Evolutionary conservation across 1,284 basidiomycete genomes (phyloP).

Genomic region (Puccinia horiana): DNA sequence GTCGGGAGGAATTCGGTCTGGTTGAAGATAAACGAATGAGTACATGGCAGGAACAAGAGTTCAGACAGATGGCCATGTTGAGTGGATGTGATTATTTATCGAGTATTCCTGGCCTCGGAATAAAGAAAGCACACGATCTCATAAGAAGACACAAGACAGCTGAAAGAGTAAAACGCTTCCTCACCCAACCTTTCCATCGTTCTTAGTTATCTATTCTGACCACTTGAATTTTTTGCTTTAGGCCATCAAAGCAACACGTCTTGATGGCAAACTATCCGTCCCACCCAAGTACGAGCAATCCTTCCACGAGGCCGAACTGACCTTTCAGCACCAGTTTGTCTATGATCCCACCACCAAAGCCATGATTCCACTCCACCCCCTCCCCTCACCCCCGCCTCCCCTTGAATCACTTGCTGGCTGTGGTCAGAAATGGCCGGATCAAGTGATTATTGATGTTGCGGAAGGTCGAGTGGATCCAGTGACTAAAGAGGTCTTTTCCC

Average conservation of each 20-base stretch:
- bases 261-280: slow-evolving; percentile 82
- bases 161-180: slow-evolving; percentile 67
- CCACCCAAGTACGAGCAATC: slow-evolving; percentile 68
- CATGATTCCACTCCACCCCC: slow-evolving; percentile 71
- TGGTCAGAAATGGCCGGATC: slow-evolving; percentile 35
- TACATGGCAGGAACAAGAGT: slow-evolving; percentile 86
- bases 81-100: slow-evolving; percentile 90
- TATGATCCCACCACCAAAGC: slow-evolving; percentile 72
- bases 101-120: slow-evolving; percentile 59
- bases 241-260: slow-evolving; percentile 70
- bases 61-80: slow-evolving; percentile 92
- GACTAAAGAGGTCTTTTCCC: slow-evolving; percentile 16
- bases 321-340: slow-evolving; percentile 90
- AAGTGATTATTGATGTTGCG: slow-evolving; percentile 33
- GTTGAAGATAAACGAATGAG: slow-evolving; percentile 75
- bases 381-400: slow-evolving; percentile 58
- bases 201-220: not conserved
- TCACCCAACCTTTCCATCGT: not conserved
- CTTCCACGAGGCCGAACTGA: slow-evolving; percentile 57
- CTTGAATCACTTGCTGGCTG: slow-evolving; percentile 20
- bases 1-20: slow-evolving; percentile 73
- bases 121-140: slow-evolving; percentile 84
- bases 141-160: slow-evolving; percentile 81
- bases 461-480: slow-evolving; percentile 39
- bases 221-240: slow-evolving; percentile 51